A percentile compares a stretch with the other conserved stretches of the same genome.
These are phyloP conservation scores for Botrytis squamosa DNA, from an alignment of 2,329 filamentous ascomycete genomes.

Conservation along the genomic window DNA sequence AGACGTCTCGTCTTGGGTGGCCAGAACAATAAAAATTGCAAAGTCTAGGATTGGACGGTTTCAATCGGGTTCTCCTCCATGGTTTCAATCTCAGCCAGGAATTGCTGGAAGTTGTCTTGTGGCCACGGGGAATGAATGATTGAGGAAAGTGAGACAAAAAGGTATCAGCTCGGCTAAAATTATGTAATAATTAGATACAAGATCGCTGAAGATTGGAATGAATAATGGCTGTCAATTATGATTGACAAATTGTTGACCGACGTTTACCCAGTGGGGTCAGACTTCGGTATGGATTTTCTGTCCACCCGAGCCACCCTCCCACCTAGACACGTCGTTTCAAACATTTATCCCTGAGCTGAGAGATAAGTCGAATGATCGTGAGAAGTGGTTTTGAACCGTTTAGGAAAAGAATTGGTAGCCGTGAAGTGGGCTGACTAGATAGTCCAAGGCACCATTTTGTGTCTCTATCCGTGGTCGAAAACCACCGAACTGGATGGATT, in stretches of 20 bases:
- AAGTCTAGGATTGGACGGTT: background rate
- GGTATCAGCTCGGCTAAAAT: background rate
- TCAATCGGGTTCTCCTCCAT: background rate
- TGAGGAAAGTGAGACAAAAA: background rate
- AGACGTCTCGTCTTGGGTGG: background rate
- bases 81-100: background rate
- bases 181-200: background rate
- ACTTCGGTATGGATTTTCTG: background rate
- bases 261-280: background rate
- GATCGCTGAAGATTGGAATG: background rate
- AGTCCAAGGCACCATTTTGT: background rate
- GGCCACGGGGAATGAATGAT: background rate
- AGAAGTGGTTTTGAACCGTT: background rate
- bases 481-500: background rate
- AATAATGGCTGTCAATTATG: background rate
- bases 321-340: too few relatives aligned
- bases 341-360: background rate
- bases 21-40: background rate
- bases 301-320: background rate
- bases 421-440: too few relatives aligned
- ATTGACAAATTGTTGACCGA: background rate
- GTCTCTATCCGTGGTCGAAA: background rate
- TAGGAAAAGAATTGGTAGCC: background rate
- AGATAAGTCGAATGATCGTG: background rate
- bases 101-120: background rate